Percentiles rank a stretch among this genome's conserved stretches.
These are phyloP conservation scores for Globisporangium nunn DNA, from an alignment of 352 stramenopile species.

Conservation along the genomic window DNA sequence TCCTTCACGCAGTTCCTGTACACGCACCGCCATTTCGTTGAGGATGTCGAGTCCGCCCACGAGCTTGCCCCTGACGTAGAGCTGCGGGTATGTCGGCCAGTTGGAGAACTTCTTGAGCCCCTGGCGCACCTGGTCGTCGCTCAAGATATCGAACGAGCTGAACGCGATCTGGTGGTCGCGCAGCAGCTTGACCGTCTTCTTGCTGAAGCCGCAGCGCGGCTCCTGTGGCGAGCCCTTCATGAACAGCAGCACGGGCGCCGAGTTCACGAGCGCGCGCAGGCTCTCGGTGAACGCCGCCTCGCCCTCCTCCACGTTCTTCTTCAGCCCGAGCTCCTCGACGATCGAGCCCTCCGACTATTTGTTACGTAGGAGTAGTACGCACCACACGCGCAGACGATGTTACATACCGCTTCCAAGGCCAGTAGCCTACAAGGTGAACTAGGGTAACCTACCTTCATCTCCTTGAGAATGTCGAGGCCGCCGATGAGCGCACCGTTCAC, in stretches of 20 bases:
- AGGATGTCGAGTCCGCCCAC: constrained; percentile 93
- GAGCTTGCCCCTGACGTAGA: constrained; percentile 94
- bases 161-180: constrained; percentile 88
- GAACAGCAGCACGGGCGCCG: constrained; percentile 92
- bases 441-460: constrained; percentile 81
- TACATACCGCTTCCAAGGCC: no score
- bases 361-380: neutral
- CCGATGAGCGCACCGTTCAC: constrained; percentile 96
- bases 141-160: constrained; percentile 94
- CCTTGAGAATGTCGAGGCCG: constrained; percentile 96
- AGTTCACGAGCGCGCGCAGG: constrained; percentile 77
- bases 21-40: constrained; percentile 85
- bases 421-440: no score
- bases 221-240: constrained; percentile 91
- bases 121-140: constrained; percentile 91
- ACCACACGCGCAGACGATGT: neutral
- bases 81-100: constrained; percentile 97
- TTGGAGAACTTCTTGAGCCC: constrained; percentile 95
- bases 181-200: constrained; percentile 90
- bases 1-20: neutral
- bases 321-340: constrained; percentile 67
- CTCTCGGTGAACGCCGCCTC: constrained; percentile 82
- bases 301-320: constrained; percentile 63
- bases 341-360: constrained; percentile 51
- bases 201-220: constrained; percentile 93